phyloP scores from a whole-genome alignment of 2,329 filamentous ascomycete species.

The Elsinoe ampelina region DNA sequence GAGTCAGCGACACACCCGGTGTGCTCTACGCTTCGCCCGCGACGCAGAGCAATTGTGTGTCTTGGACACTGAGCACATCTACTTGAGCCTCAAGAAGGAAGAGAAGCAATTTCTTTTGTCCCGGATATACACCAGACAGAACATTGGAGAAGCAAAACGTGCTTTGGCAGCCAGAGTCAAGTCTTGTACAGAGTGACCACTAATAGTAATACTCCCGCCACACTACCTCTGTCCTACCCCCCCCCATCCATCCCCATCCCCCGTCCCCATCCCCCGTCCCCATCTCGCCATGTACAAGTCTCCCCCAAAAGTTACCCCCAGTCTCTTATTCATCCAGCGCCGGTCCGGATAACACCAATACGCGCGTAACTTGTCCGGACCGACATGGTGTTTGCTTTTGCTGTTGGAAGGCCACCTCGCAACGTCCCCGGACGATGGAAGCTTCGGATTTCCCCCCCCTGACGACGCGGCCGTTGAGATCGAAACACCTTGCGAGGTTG shows the following conservation, averaged over 20 bases:
- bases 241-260: no score
- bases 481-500: background rate
- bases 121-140: background rate
- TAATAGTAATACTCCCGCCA: background rate
- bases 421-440: background rate
- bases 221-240: no score
- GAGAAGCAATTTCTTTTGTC: background rate
- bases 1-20: background rate
- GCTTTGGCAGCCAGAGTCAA: background rate
- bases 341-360: no score
- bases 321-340: no score
- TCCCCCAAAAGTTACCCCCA: background rate
- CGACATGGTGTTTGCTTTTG: background rate
- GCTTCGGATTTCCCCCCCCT: background rate
- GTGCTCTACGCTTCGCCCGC: slow-evolving; percentile 1
- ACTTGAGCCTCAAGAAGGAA: background rate
- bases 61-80: slow-evolving; percentile 9
- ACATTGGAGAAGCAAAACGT: background rate
- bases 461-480: background rate
- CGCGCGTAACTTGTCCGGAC: no score
- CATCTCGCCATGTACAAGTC: background rate
- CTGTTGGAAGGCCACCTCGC: background rate
- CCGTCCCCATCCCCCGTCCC: no score
- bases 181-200: background rate
- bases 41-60: slow-evolving; percentile 5